Percentiles rank a stretch among this genome's conserved stretches.
Evolutionary conservation across 2,329 filamentous ascomycete species (phyloP).

Genomic region (Setomelanomma holmii): DNA sequence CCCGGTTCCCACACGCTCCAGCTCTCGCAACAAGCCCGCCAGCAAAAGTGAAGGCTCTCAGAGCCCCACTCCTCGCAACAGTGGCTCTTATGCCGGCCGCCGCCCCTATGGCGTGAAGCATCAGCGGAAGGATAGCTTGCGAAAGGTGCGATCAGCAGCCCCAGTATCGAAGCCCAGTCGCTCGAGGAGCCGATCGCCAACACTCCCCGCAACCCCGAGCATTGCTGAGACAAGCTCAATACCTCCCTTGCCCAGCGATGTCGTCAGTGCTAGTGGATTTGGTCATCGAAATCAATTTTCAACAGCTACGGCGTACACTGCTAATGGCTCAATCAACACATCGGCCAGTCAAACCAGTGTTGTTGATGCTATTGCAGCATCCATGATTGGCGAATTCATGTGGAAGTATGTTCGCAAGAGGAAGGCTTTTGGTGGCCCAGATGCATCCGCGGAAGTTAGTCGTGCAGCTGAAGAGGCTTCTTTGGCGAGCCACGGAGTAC

Average conservation of each 20-base stretch:
- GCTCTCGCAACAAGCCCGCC: slow-evolving; percentile 76
- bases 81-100: slow-evolving; percentile 36
- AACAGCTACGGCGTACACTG: slow-evolving; percentile 65
- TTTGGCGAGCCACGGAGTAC: slow-evolving; percentile 72
- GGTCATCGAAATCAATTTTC: slow-evolving; percentile 66
- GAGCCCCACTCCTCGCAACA: slow-evolving; percentile 72
- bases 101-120: slow-evolving; percentile 50
- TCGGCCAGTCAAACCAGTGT: slow-evolving; percentile 75
- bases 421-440: slow-evolving; percentile 86
- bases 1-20: slow-evolving; percentile 87
- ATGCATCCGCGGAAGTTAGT: slow-evolving; percentile 58
- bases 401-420: slow-evolving; percentile 87
- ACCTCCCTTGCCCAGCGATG: slow-evolving; percentile 76
- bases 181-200: slow-evolving; percentile 59
- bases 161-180: slow-evolving; percentile 64
- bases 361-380: slow-evolving; percentile 95
- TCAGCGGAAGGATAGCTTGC: slow-evolving; percentile 67
- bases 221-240: slow-evolving; percentile 72
- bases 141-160: slow-evolving; percentile 85
- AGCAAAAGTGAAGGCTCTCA: slow-evolving; percentile 77
- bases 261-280: slow-evolving; percentile 60
- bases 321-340: slow-evolving; percentile 63
- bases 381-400: slow-evolving; percentile 99
- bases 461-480: slow-evolving; percentile 62
- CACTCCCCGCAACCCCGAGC: slow-evolving; percentile 72